Conservation (phyloP, 2,329 filamentous ascomycete species). For the Trichoderma harzianum region DNA sequence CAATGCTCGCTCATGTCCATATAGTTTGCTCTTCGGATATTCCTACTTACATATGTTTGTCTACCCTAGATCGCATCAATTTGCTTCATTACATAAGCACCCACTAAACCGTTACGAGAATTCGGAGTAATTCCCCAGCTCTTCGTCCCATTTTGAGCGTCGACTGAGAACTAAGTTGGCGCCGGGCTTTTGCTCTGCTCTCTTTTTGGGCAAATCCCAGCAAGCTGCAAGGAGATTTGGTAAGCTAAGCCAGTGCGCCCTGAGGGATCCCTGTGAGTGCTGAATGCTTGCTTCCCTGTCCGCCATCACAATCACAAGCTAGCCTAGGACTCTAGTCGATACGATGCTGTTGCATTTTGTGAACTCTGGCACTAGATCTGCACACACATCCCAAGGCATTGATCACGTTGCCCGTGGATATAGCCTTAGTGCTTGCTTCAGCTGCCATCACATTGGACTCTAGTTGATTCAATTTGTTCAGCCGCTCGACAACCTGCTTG, state of each 20-base stretch:
- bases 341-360: background rate
- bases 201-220: background rate
- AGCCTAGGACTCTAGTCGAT: background rate
- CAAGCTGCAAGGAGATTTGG: background rate
- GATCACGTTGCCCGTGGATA: background rate
- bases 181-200: background rate
- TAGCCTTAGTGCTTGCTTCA: background rate
- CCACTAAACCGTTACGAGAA: constrained; percentile 2
- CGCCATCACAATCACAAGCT: background rate
- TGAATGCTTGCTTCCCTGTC: background rate
- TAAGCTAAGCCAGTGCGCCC: background rate
- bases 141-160: background rate
- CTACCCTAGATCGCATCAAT: background rate
- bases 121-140: background rate
- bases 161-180: background rate
- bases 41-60: too few relatives aligned
- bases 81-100: background rate
- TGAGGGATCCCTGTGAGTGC: background rate
- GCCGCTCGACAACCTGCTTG: background rate
- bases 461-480: background rate
- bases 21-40: background rate
- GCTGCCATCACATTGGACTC: background rate
- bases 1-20: background rate
- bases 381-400: background rate
- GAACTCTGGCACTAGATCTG: background rate